Base-by-base conservation (phyloP, 2,329 filamentous ascomycete genomes). In the Exophiala aquamarina region DNA sequence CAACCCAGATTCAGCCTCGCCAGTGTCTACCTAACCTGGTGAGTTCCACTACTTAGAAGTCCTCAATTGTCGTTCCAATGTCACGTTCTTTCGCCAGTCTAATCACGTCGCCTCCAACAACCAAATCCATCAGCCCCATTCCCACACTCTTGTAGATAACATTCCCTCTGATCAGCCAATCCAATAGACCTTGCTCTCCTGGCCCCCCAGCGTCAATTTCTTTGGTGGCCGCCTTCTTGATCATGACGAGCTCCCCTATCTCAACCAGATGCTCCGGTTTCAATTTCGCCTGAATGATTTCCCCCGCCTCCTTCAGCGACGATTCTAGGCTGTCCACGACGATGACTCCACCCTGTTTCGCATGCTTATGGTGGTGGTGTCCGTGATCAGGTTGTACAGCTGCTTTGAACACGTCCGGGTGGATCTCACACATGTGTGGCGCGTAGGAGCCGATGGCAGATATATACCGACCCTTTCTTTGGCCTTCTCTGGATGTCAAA, bases 241-340 rank as follows among this genome's bases (percentile, higher is more conserved):
- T 67, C 79, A 84, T 84, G 50, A 84, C 68, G 38, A 96, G 71
- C 63, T 96, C 91, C 3, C 91, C 92, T 1, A 96, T 71, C 66
- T 96, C 92, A 0, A 95, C 87, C 3, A 96, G 77, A 58, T 94
- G 85, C 36, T 82, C 77, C 0, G 87, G 83, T 17, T 75, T 75
- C 20, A 96, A 72, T 0, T 82, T 83, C 0, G 89, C 88, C 56
- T 89, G 81, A 8, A 94, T 85, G 38, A 97, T 74, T 70, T 97
- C 92, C 0, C 92, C 92, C 0, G 91, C 87, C 63, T 95, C 89
- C 58, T 84, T 83, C 34, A 95, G 65, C 36, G 86, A 90, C 0
- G 87, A 87, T 20, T 89, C 84, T 0, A 95, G 74, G 8, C 86
- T 91, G 61, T 84, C 79, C 2, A 82, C 79, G 3, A 84, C 70